A percentile compares a stretch with the other conserved stretches of the same genome.
Evolutionary conservation across 1,139 yeast genomes (phyloP).

Genomic region (Hyphopichia buzzinii): DNA sequence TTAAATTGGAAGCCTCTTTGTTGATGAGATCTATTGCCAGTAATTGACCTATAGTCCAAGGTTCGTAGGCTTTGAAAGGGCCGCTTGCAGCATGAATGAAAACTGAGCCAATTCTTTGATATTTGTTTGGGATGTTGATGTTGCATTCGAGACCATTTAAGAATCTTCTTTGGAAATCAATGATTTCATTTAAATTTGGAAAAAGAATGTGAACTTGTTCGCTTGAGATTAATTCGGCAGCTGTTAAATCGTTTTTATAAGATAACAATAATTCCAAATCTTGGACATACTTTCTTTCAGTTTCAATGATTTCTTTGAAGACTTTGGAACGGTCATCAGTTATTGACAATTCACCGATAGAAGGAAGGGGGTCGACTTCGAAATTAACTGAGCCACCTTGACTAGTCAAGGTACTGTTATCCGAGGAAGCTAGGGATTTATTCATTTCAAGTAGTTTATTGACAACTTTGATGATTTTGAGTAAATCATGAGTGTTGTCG

Average conservation of each 20-base stretch:
- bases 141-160: constrained; percentile 88
- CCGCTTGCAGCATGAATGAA: constrained; percentile 75
- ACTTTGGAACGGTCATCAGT: constrained; percentile 70
- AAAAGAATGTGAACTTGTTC: constrained; percentile 81
- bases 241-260: constrained; percentile 67
- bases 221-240: constrained; percentile 65
- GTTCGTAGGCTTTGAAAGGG: constrained; percentile 86
- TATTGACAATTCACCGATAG: constrained; percentile 28
- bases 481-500: constrained; percentile 74
- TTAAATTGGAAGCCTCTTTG: constrained; percentile 58
- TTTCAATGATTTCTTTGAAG: constrained; percentile 77
- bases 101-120: constrained; percentile 84
- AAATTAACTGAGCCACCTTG: constrained; percentile 2
- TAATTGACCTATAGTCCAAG: constrained; percentile 84
- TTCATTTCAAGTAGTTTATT: constrained; percentile 43
- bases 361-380: constrained; percentile 9
- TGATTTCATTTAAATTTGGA: constrained; percentile 81
- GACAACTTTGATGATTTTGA: constrained; percentile 73
- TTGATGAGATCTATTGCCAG: constrained; percentile 81
- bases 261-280: constrained; percentile 73
- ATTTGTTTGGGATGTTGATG: constrained; percentile 67
- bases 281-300: constrained; percentile 90
- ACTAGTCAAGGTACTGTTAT: background rate
- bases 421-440: constrained; percentile 7
- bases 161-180: constrained; percentile 91